A percentile compares a stretch with the other conserved stretches of the same genome.
Conservation (phyloP, 345 rosid species). For the Eucalyptus cloeziana region DNA sequence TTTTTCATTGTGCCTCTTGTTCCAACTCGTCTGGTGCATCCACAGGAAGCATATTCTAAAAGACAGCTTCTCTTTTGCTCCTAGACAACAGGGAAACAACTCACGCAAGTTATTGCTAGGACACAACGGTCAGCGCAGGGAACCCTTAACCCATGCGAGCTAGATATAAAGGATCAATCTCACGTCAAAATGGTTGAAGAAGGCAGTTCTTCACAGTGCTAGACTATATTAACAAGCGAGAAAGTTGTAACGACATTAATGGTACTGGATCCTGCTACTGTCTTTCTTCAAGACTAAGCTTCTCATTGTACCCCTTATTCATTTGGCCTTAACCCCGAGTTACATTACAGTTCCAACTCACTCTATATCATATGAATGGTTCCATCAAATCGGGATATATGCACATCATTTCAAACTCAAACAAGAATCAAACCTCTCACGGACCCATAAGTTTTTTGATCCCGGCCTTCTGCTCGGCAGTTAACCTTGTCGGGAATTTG, state of each 20-base stretch:
- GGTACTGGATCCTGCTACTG: not conserved
- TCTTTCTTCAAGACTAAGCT: not conserved
- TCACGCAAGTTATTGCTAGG: not conserved
- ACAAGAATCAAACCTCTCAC: not conserved
- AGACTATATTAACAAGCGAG: not conserved
- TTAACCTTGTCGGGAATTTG: constrained; percentile 55
- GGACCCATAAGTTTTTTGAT: constrained; percentile 53
- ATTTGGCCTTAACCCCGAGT: not conserved
- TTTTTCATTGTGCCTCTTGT: not conserved
- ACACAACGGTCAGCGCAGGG: not conserved
- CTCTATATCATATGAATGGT: not conserved
- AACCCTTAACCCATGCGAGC: not conserved
- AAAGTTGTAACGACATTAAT: not conserved
- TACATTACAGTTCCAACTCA: not conserved
- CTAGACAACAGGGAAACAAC: not conserved
- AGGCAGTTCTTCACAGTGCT: not conserved
- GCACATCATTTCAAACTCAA: not conserved
- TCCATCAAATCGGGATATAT: not conserved
- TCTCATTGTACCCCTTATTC: not conserved
- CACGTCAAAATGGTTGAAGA: not conserved
- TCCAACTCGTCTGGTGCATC: not conserved
- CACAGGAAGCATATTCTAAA: not conserved
- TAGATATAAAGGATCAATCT: not conserved
- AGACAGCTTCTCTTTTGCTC: not conserved
- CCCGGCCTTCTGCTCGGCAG: constrained; percentile 67